Evolutionary conservation across 2,329 filamentous ascomycete species (phyloP).

Genomic region (Trichoderma pleuroti): DNA sequence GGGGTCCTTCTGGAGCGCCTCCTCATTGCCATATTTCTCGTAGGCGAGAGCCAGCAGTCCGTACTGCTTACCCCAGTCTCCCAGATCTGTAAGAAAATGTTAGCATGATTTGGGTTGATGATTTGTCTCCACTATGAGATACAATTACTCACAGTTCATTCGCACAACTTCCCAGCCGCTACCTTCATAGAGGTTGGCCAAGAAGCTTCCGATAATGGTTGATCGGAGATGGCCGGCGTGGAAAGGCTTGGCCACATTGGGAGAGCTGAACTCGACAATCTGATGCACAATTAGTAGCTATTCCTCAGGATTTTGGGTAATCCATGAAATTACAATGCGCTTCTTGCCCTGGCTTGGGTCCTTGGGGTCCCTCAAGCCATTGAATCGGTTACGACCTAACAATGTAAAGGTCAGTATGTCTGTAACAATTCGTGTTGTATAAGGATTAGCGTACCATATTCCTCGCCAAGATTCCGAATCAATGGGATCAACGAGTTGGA

Average conservation of each 20-base stretch:
- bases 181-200: constrained; percentile 66
- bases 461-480: constrained; percentile 58
- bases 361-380: constrained; percentile 59
- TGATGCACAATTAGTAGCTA: constrained; percentile 11
- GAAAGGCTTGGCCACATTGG: constrained; percentile 84
- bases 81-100: constrained; percentile 51
- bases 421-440: not conserved
- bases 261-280: constrained; percentile 79
- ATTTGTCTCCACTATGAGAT: not conserved
- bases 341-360: constrained; percentile 61
- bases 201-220: constrained; percentile 76
- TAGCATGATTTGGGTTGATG: not conserved
- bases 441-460: constrained; percentile 40
- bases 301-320: not conserved
- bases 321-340: constrained; percentile 41
- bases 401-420: not conserved
- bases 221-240: constrained; percentile 74
- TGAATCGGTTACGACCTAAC: constrained; percentile 29
- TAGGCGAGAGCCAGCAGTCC: constrained; percentile 71
- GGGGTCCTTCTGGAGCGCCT: constrained; percentile 66
- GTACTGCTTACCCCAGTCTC: constrained; percentile 79
- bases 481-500: constrained; percentile 64
- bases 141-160: constrained; percentile 52
- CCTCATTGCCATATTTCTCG: constrained; percentile 70
- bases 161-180: constrained; percentile 70